These are phyloP conservation scores for Trichoderma sp. DNA, from an alignment of 2,329 filamentous ascomycete species.

Conservation along the genomic window DNA sequence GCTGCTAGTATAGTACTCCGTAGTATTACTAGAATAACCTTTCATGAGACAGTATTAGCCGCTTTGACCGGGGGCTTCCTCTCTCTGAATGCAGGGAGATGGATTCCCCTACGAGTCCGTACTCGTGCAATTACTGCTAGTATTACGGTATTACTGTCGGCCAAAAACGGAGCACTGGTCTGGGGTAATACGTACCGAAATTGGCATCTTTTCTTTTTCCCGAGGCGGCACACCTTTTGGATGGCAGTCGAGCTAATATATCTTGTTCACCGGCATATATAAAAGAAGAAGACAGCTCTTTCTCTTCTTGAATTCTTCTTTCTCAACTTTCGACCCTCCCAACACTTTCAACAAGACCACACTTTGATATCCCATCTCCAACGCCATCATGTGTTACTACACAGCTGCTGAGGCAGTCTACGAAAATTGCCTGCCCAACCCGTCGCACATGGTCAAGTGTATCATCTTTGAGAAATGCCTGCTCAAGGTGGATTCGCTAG, in stretches of 20 bases:
- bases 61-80: background rate
- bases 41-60: background rate
- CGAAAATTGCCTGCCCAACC: background rate
- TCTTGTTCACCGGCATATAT: background rate
- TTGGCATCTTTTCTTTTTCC: background rate
- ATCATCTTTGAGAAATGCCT: background rate
- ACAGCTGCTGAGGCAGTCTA: background rate
- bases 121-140: background rate
- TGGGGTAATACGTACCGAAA: background rate
- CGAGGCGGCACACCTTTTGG: background rate
- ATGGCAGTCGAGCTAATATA: background rate
- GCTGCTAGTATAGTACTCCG: background rate
- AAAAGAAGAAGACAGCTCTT: background rate
- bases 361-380: background rate
- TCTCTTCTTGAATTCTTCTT: background rate
- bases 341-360: background rate
- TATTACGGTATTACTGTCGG: background rate
- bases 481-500: background rate
- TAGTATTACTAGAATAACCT: background rate
- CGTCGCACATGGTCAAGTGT: background rate
- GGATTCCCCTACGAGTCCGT: background rate
- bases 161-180: background rate
- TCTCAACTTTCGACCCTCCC: background rate
- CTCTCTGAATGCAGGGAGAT: background rate
- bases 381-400: background rate